These are phyloP conservation scores for Solanum hybrid DNA, from an alignment of 305 asterid genomes.

Conservation along the genomic window DNA sequence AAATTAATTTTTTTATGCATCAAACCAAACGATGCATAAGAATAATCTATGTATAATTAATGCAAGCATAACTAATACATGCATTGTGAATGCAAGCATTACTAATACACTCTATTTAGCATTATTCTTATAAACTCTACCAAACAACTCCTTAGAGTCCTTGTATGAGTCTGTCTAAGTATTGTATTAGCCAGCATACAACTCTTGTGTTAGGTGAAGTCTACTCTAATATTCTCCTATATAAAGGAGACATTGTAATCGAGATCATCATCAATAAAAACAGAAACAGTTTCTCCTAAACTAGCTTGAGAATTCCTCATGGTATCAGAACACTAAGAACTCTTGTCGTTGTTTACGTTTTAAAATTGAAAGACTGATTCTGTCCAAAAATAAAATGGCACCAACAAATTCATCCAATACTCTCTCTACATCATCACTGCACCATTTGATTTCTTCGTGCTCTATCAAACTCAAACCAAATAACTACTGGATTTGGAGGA, in stretches of 20 bases:
- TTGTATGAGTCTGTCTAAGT: background rate
- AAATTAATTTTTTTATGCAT: too few relatives aligned
- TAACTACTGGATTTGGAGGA: too few relatives aligned
- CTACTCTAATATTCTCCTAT: background rate
- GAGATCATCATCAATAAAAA: background rate
- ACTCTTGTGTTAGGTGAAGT: background rate
- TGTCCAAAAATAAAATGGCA: background rate
- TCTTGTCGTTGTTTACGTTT: background rate
- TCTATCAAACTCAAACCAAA: background rate
- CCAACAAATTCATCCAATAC: background rate
- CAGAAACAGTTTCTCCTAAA: background rate
- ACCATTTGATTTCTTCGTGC: background rate
- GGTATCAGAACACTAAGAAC: background rate
- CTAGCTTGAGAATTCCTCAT: background rate
- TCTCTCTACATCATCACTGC: background rate
- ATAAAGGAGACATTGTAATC: background rate
- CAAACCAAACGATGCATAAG: too few relatives aligned
- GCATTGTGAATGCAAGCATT: too few relatives aligned
- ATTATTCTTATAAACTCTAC: too few relatives aligned
- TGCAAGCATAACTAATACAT: too few relatives aligned
- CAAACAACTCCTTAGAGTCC: background rate
- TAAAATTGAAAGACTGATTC: too few relatives aligned
- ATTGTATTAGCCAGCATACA: background rate
- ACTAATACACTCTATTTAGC: too few relatives aligned
- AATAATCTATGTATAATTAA: too few relatives aligned